Evolutionary conservation across 176 grass and related monocot species (phyloP).

Genomic region (Aegilops tauschii): DNA sequence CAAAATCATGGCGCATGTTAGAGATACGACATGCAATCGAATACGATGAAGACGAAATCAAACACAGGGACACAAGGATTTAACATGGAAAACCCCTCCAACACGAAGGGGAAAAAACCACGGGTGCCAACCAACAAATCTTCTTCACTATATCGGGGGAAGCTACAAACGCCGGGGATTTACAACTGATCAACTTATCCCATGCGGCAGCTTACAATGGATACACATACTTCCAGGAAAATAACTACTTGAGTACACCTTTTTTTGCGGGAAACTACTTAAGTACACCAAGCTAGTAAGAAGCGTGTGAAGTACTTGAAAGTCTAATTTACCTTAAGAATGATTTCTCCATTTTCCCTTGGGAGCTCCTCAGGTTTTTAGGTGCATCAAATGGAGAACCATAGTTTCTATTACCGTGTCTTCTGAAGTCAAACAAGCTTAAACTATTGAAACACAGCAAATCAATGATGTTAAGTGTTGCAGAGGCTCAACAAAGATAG

Average conservation of each 20-base stretch:
- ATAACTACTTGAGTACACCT: too few relatives aligned
- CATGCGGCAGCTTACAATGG: too few relatives aligned
- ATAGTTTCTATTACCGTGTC: constrained; percentile 92
- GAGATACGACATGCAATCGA: too few relatives aligned
- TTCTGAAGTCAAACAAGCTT: constrained; percentile 88
- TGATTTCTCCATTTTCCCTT: constrained; percentile 99
- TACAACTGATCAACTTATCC: too few relatives aligned
- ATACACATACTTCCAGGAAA: not conserved
- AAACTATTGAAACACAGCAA: constrained; percentile 54
- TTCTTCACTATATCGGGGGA: too few relatives aligned
- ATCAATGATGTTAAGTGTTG: constrained; percentile 21
- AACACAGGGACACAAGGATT: too few relatives aligned
- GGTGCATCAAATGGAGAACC: constrained; percentile 71
- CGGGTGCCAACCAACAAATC: too few relatives aligned
- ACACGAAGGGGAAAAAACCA: too few relatives aligned
- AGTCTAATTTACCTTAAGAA: constrained; percentile 73
- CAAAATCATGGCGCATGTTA: not conserved
- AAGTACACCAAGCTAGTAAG: constrained; percentile 18
- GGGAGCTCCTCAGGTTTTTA: constrained; percentile 77
- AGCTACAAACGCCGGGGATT: too few relatives aligned
- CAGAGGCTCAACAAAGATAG: not conserved
- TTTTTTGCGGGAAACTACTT: not conserved
- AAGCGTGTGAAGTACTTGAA: not conserved
- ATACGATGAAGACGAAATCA: too few relatives aligned
- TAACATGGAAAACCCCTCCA: too few relatives aligned